Conservation (phyloP, 2,329 filamentous ascomycete genomes). For the Cladosporium sp. region DNA sequence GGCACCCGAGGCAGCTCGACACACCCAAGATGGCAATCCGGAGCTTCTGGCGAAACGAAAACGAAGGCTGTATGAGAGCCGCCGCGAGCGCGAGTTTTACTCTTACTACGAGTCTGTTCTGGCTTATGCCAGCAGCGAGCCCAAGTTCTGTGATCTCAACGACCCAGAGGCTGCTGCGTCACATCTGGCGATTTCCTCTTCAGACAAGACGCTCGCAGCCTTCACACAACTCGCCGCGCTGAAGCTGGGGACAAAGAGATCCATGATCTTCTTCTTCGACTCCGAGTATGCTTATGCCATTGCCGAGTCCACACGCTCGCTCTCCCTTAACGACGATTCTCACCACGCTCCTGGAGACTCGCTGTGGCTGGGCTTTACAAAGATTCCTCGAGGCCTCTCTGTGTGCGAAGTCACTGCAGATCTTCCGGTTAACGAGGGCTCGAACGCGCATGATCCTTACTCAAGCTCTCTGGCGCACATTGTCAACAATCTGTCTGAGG, state of each 20-base stretch:
- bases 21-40: no score
- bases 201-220: conserved; percentile 40
- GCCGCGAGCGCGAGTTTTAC: conserved; percentile 31
- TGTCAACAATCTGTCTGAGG: conserved; percentile 27
- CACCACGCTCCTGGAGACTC: conserved; percentile 22
- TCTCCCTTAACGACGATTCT: conserved; percentile 35
- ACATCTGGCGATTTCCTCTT: conserved; percentile 26
- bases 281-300: conserved; percentile 48
- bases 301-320: conserved; percentile 49
- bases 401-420: conserved; percentile 30
- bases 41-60: not conserved
- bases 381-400: conserved; percentile 26
- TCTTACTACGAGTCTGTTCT: conserved; percentile 24
- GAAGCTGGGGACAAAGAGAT: conserved; percentile 44
- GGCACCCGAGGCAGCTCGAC: no score
- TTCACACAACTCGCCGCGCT: conserved; percentile 51
- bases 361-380: conserved; percentile 28
- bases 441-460: conserved; percentile 14
- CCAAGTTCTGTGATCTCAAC: conserved; percentile 23
- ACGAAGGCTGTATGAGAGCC: conserved; percentile 20
- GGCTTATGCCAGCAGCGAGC: conserved; percentile 10
- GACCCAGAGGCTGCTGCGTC: conserved; percentile 19
- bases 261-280: conserved; percentile 53
- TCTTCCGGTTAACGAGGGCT: conserved; percentile 19
- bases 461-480: conserved; percentile 18